Percentiles rank a stretch among this genome's conserved stretches.
These are phyloP conservation scores for Protomyces pachydermus DNA, from an alignment of 1,139 yeast genomes.

Conservation along the genomic window DNA sequence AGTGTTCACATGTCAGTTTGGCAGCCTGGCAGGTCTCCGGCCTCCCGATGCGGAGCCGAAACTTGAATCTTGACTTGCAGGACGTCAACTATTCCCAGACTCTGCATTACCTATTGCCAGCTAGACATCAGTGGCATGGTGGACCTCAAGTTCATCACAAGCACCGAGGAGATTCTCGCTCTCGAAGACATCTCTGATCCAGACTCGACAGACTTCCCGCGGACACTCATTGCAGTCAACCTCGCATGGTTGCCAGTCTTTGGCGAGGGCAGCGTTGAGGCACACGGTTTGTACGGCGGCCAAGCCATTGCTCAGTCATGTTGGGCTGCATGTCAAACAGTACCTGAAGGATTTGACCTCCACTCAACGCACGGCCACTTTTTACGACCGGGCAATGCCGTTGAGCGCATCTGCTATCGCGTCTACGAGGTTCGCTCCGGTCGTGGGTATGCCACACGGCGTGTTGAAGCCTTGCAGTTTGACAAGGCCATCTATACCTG, in stretches of 20 bases:
- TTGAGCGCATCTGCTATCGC: slow-evolving; percentile 15
- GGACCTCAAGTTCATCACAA: neutral
- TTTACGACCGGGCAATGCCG: slow-evolving; percentile 18
- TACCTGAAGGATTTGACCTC: slow-evolving; percentile 17
- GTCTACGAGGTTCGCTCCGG: slow-evolving; percentile 23
- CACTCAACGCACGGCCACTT: slow-evolving; percentile 26
- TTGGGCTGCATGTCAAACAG: slow-evolving; percentile 25
- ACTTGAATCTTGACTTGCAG: too few species aligned
- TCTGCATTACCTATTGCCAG: too few species aligned
- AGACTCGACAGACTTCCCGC: slow-evolving; percentile 16
- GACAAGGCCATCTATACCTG: slow-evolving; percentile 26
- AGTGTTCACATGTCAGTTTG: too few species aligned
- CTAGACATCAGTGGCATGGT: neutral
- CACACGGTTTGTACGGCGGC: slow-evolving; percentile 24
- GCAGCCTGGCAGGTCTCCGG: neutral
- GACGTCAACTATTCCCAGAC: too few species aligned
- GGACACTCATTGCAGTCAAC: slow-evolving; percentile 15
- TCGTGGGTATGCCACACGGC: slow-evolving; percentile 15
- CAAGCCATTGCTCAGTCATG: slow-evolving; percentile 23
- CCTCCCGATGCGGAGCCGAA: neutral
- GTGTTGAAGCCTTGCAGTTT: slow-evolving; percentile 20
- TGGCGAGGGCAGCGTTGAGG: slow-evolving; percentile 13
- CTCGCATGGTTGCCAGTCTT: slow-evolving; percentile 20
- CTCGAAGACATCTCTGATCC: slow-evolving; percentile 23
- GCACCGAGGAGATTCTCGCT: slow-evolving; percentile 12